Evolutionary conservation across 306 rosid species (phyloP), one percentile per base, ranked within the genome.

Genomic region (Inga laurina): DNA sequence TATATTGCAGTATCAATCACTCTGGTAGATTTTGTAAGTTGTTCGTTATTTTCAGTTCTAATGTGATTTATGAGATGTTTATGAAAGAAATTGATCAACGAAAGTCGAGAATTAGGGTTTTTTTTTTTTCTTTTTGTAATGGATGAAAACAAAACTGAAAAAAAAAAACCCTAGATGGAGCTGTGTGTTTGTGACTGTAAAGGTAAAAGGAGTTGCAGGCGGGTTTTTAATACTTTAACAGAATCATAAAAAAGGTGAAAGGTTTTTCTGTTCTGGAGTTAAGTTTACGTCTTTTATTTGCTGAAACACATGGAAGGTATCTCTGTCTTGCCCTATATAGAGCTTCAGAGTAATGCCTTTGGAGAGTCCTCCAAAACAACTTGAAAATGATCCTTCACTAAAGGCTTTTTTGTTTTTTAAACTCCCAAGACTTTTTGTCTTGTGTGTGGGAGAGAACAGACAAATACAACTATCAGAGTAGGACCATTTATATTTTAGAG

Each of bases 291-390:
- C 82, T 92, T 88, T 83, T 77, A 76, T 84, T 86, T 78, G 93
- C 94, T 90, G 94, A 92, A 89, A 90, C 89, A 92, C 89, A 88
- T 85, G 85, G 86, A 72, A 71, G 74, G 88, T 83, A 77, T 85
- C 77, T 88, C 90, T 90, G 89, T 71, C 82, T 80, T 89, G 85
- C 90, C 80, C 65, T 84, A 88, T 89, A 84, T 79, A 85, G 89
- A 75, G 80, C 72, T 18, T 84, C 78, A 82, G 66, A 87, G 88
- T 82, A 85, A 82, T 80, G 75, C 86, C 83, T 84, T 83, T 74
- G 64, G 82, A 80, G 77, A 79, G 72, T 82, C 84, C 86, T 85
- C 79, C 84, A 85, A 73, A 79, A 73, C 77, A 86, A 76, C 54
- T 34, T 66, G 43, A 69, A 84, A 73, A 85, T 11, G 54, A 56